Conservation (phyloP, 176 grass and related monocot species). For the Leersia perrieri region DNA sequence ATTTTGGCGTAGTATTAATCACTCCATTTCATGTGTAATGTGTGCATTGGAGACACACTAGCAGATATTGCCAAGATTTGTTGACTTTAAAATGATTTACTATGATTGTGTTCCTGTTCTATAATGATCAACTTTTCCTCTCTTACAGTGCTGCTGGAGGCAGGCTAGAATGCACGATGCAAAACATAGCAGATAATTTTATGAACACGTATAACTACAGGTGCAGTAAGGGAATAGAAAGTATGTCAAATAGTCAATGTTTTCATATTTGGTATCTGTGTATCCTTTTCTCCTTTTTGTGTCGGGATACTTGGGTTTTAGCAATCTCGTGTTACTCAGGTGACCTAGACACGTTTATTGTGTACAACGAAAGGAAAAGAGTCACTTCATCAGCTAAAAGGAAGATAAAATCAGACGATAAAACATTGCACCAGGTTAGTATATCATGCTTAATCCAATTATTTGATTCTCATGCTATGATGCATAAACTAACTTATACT, state of each 20-base stretch:
- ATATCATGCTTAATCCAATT: constrained; percentile 5
- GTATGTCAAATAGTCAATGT: constrained; percentile 71
- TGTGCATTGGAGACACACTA: not conserved
- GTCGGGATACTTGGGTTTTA: constrained; percentile 14
- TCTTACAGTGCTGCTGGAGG: constrained; percentile 67
- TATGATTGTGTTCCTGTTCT: constrained; percentile 5
- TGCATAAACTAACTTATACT: not conserved
- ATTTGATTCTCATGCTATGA: not conserved
- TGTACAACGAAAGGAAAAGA: constrained; percentile 93
- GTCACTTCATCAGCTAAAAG: constrained; percentile 99
- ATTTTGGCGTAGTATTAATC: not conserved
- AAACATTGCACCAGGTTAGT: constrained; percentile 82
- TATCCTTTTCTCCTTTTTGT: constrained; percentile 3
- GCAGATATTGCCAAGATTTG: not conserved
- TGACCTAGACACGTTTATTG: constrained; percentile 82
- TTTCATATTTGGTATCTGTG: constrained; percentile 28
- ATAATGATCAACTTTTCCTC: not conserved
- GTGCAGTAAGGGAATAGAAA: constrained; percentile 76
- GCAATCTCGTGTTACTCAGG: constrained; percentile 42
- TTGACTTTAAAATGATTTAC: constrained; percentile 24
- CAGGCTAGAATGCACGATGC: constrained; percentile 96
- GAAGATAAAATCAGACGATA: constrained; percentile 81
- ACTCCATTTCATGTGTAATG: not conserved
- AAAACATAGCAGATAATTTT: constrained; percentile 95
- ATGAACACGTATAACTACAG: constrained; percentile 63